These are phyloP conservation scores for Ceratocystis destructans DNA, from an alignment of 2,329 filamentous ascomycete genomes.

Conservation along the genomic window DNA sequence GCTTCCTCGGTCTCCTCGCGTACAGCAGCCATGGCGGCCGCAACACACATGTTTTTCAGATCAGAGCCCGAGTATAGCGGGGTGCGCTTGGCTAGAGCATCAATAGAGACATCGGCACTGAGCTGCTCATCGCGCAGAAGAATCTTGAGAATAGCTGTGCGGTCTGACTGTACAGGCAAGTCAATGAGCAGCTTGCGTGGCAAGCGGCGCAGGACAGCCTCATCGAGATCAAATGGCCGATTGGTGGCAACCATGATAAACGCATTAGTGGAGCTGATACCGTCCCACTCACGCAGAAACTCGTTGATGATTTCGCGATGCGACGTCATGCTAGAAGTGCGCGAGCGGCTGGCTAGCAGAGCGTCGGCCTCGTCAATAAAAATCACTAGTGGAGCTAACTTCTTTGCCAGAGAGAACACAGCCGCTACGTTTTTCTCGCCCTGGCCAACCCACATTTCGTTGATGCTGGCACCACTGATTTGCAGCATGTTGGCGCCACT, in stretches of 20 bases:
- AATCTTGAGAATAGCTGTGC: constrained; percentile 55
- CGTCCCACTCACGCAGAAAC: constrained; percentile 94
- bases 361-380: constrained; percentile 97
- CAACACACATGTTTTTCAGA: constrained; percentile 69
- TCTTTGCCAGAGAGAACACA: constrained; percentile 81
- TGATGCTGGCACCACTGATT: constrained; percentile 78
- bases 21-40: constrained; percentile 65
- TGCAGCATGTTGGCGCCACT: constrained; percentile 65
- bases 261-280: constrained; percentile 64
- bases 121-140: constrained; percentile 56
- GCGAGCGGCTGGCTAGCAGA: constrained; percentile 65
- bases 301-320: constrained; percentile 92
- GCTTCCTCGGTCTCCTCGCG: constrained; percentile 51
- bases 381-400: constrained; percentile 80
- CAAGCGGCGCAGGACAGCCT: constrained; percentile 65
- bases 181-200: constrained; percentile 62
- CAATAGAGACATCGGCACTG: constrained; percentile 46
- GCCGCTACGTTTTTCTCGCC: constrained; percentile 92
- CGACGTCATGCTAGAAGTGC: constrained; percentile 49
- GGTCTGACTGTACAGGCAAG: constrained; percentile 51
- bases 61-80: constrained; percentile 72
- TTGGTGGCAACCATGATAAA: constrained; percentile 99
- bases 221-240: constrained; percentile 85
- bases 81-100: constrained; percentile 50
- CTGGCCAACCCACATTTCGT: constrained; percentile 93